Percentiles rank a stretch among this genome's conserved stretches.
Evolutionary conservation across 2,329 filamentous ascomycete genomes (phyloP).

Genomic region (Paecilomyces sp.): DNA sequence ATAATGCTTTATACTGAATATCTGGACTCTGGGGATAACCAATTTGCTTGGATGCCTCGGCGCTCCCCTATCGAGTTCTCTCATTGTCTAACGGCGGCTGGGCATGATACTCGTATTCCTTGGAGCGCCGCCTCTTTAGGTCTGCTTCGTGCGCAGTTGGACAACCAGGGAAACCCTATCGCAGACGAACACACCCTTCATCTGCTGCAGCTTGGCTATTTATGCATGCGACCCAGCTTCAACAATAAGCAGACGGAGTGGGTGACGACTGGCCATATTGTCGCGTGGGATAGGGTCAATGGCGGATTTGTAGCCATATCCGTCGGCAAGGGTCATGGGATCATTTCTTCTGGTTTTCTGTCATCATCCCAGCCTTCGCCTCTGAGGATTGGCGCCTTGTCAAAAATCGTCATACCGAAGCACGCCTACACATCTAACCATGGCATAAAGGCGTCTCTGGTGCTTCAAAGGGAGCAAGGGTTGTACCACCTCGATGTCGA

Average conservation of each 20-base stretch:
- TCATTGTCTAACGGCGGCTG: constrained; percentile 6
- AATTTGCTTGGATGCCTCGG: constrained; percentile 26
- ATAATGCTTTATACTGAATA: constrained; percentile 13
- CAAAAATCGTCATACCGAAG: constrained; percentile 3
- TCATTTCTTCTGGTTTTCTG: constrained; percentile 15
- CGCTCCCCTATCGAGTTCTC: constrained; percentile 26
- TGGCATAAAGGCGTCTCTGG: constrained; percentile 1
- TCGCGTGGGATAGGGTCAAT: constrained; percentile 27
- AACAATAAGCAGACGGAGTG: constrained; percentile 12
- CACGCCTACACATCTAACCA: constrained; percentile 2
- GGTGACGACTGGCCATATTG: constrained; percentile 27
- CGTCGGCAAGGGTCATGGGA: constrained; percentile 16
- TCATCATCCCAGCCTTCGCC: constrained; percentile 1
- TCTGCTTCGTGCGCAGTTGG: constrained; percentile 20
- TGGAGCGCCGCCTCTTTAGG: constrained; percentile 21
- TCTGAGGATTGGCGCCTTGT: constrained; percentile 6
- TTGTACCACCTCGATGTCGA: constrained; percentile 21
- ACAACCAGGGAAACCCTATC: constrained; percentile 13
- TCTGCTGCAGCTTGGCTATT: constrained; percentile 30
- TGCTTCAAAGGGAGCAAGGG: constrained; percentile 1
- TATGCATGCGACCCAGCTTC: constrained; percentile 15
- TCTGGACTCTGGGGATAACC: constrained; percentile 2
- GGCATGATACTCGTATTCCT: constrained; percentile 6
- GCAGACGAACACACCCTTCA: constrained; percentile 16
- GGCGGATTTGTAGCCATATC: constrained; percentile 22